A percentile compares a stretch with the other conserved stretches of the same genome.
Evolutionary conservation across 2,329 filamentous ascomycete genomes (phyloP).

Genomic region (Fusarium begoniae): DNA sequence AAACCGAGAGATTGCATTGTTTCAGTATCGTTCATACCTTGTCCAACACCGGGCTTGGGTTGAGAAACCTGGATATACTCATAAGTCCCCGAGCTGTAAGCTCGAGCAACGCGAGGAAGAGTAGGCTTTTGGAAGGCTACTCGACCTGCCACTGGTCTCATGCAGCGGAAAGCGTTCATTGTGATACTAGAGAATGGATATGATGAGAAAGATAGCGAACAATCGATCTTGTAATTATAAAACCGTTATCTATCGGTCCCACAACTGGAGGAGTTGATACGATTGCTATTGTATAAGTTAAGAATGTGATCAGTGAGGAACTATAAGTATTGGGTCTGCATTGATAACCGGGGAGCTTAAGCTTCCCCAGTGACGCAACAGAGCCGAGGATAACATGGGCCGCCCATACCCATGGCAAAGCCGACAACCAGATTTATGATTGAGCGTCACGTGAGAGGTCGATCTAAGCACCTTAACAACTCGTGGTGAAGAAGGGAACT

Average conservation of each 20-base stretch:
- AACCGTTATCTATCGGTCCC: background rate
- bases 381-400: constrained; percentile 42
- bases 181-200: constrained; percentile 1
- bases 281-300: constrained; percentile 3
- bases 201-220: background rate
- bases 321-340: constrained; percentile 13
- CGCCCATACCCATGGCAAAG: constrained; percentile 32
- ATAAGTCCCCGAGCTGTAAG: constrained; percentile 68
- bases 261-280: background rate
- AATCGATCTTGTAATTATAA: background rate
- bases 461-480: background rate
- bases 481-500: background rate
- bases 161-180: constrained; percentile 65
- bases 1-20: background rate
- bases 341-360: constrained; percentile 27
- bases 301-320: constrained; percentile 11
- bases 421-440: constrained; percentile 18
- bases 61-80: constrained; percentile 84
- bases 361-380: constrained; percentile 41
- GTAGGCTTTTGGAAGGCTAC: constrained; percentile 63
- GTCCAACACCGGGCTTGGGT: constrained; percentile 87
- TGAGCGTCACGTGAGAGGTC: constrained; percentile 29
- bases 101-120: constrained; percentile 64
- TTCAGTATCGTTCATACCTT: constrained; percentile 74
- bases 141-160: constrained; percentile 65